These are phyloP conservation scores for Geoglossum cookeanum DNA, from an alignment of 2,329 filamentous ascomycete genomes.

Conservation along the genomic window DNA sequence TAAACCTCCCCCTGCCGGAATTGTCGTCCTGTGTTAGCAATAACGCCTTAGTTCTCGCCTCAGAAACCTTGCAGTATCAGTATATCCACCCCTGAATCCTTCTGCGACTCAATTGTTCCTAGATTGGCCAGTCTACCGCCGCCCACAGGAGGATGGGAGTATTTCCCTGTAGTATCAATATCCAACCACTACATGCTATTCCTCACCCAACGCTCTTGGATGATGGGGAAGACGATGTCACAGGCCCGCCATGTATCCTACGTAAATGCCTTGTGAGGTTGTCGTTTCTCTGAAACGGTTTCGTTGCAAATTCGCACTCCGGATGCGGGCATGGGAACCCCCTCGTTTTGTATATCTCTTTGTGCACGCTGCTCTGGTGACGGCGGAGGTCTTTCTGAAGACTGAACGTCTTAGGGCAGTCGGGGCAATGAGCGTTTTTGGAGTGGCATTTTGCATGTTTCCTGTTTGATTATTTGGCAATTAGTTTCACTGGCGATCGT, in stretches of 20 bases:
- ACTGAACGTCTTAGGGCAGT: neutral
- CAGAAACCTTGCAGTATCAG: no score
- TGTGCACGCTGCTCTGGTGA: neutral
- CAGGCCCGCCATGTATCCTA: neutral
- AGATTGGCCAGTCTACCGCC: no score
- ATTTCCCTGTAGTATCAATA: neutral
- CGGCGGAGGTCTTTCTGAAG: neutral
- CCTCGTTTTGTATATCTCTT: no score
- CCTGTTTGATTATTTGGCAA: neutral
- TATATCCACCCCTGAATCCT: no score
- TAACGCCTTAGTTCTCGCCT: no score
- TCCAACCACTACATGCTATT: neutral
- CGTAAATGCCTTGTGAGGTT: neutral
- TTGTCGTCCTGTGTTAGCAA: no score
- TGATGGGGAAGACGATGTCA: neutral
- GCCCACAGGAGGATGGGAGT: no score
- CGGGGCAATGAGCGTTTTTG: neutral
- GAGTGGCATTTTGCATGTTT: neutral
- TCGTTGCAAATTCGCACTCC: neutral
- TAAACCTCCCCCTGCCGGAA: no score
- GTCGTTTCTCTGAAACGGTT: neutral
- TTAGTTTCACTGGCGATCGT: neutral
- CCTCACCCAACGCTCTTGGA: neutral
- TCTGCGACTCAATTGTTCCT: no score
- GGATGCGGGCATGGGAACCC: neutral